Base-by-base conservation (phyloP, 768 basidiomycete species). In the Russula foetens region DNA sequence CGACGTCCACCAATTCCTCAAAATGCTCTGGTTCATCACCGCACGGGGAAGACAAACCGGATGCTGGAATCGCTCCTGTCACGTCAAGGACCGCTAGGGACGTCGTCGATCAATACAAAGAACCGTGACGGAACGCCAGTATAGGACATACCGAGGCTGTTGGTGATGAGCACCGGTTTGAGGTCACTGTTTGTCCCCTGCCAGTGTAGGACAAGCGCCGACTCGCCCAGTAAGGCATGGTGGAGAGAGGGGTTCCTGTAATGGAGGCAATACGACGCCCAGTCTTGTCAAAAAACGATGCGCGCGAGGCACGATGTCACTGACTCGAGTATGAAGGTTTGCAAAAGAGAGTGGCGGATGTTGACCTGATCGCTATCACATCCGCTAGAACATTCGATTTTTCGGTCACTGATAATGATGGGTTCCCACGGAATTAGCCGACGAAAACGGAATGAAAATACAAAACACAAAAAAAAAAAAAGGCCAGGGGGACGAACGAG, bases 161-260 rank as follows among this genome's bases (percentile, higher is more conserved):
- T 62, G 1, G 51, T 43, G 21, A 62, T 28, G 39, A 58, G 43
- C 38, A 58, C 51, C 8, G 61, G 61, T 9, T 53, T 43, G 11
- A 48, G 23, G 29, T 5, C 17, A 19, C 7, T 39, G 23, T 58
- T 38, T 2, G 46, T 43, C 28, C 61, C 61, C 39, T 47, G 56
- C 61, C 56, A 62, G 15, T 47, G 51, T 9, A 53, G 28, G 29
- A 62, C 45, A 21, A 62, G 9, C 19, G 61, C 61, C 2, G 56
- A 58, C 24, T 43, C 7, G 8, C 38, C 44, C 2, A 58, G 29
- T 9, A 53, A 3, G 5, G 51, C 53, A 14, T 50, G 41, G n/a
- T 53, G 31, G 28, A 62, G 50, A n/a, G 51, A 47, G 35, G 11
- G 33, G 1, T 39, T 3, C 33, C 60, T 61, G 23, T 14, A 17